Evolutionary conservation across 2,329 filamentous ascomycete genomes (phyloP), one percentile per base, ranked within the genome.

Genomic region (Capronia epimyces): DNA sequence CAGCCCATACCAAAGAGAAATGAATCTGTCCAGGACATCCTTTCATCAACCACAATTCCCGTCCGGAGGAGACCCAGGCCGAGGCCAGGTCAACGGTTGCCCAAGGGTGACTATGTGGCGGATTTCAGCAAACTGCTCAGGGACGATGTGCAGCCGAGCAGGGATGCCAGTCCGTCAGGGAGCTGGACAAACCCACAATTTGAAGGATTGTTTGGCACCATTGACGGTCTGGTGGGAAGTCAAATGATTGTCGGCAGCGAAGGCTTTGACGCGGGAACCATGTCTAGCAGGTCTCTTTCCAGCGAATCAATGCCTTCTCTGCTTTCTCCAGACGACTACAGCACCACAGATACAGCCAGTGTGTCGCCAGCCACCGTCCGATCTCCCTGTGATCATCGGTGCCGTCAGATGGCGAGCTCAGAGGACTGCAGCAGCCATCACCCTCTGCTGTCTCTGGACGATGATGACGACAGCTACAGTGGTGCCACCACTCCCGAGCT

Each of bases 41-140:
- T 83, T 27, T 76, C 80, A 49, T 74, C 80, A 40, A 83, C 80
- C 1, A 68, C 77, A 2, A 83, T 83, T 43, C 80, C 79, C 2
- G 72, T 74, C 16, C 76, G 75, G 52, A 66, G 66, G 37, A 66
- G 66, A 40, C 68, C 66, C 2, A 65, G 67, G 54, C 67, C 67
- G 8, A 66, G 66, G 54, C 66, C 67, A 50, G 61, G 71, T 58
- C 64, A 70, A 54, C 65, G 67, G 61, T 49, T 70, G 46, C 64
- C 69, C 34, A 62, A 71, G 63, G 63, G 68, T 56, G 64, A 73
- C 64, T 60, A 70, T 65, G 67, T 68, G 22, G 67, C 70, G 46
- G 67, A 72, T 46, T 81, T 80, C 44, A 81, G 79, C 61, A 76
- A 77, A 53, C 71, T 81, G 61, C 63, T 82, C 61, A 74, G 79